Evolutionary conservation across 1,139 yeast genomes (phyloP), one percentile per base, ranked within the genome.

Genomic region (Debaryomycetaceae sp.): DNA sequence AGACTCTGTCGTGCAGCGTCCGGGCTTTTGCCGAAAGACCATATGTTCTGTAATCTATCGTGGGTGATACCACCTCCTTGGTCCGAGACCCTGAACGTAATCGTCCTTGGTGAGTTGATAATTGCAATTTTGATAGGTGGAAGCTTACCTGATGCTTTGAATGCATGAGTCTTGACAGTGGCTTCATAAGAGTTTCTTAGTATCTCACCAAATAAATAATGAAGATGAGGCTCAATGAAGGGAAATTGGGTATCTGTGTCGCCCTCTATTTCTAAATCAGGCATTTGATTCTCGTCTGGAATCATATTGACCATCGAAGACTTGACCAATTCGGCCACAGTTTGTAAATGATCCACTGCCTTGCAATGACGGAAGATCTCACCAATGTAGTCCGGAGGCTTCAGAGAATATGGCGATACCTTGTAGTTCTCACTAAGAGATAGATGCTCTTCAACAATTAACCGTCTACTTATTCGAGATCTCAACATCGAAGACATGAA

Each of bases 391-490:
- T 81, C 82, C 0, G 82, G 79, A 1, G 85, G 82, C 50, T 71
- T 76, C 34, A 67, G 61, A 52, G 75, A 53, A 45, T 72, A 63
- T 0, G 78, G 78, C 37, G 55, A 56, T 2, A 55, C 52, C 37
- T 63, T 62, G 58, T 79, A 85, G 44, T 84, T 79, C 34, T 81
- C 78, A 0, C 95, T 79, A 39, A 91, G 71, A 6, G 94, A 79
- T 38, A 87, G 65, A 61, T 91, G 98, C 58, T 91, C 96, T 61
- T 91, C 96, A 31, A 88, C 89, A 48, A 91, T 85, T 36, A 91
- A 84, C 51, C 98, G 70, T 61, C 98, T 72, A 52, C 95, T 85
- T 35, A 91, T 87, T 54, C 98, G 76, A 5, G 95, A 87, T 43
- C 96, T 70, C 35, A 91, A 65, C 73, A 88, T 76, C 2, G 84